phyloP scores from a whole-genome alignment of 2,329 filamentous ascomycete species.

The Cadophora sp. region DNA sequence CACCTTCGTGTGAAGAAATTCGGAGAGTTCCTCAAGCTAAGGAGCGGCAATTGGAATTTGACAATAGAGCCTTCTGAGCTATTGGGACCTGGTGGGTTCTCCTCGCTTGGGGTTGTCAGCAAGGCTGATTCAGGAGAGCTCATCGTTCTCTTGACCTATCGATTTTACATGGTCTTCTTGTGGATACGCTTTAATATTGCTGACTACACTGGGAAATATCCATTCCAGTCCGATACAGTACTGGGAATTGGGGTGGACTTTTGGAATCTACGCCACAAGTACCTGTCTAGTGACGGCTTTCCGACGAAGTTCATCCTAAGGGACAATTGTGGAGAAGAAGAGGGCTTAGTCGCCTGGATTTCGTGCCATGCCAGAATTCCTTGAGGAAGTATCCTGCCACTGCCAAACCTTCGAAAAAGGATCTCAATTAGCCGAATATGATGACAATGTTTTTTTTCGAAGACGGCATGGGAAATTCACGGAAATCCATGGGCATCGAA shows the following conservation, averaged over 20 bases:
- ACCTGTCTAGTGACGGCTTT: neutral
- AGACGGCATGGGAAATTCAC: neutral
- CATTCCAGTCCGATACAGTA: too few species aligned
- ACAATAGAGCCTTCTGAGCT: neutral
- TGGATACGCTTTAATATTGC: too few species aligned
- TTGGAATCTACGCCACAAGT: neutral
- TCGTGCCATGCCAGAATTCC: neutral
- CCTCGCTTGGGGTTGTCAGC: too few species aligned
- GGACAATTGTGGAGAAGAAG: neutral
- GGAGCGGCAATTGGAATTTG: neutral
- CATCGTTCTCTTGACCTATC: neutral
- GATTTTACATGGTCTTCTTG: too few species aligned
- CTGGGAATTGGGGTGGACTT: neutral
- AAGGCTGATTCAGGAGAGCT: neutral
- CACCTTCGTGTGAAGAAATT: neutral
- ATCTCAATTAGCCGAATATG: neutral
- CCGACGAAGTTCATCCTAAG: neutral
- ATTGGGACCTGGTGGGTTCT: too few species aligned
- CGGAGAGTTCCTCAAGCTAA: neutral
- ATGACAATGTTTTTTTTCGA: neutral
- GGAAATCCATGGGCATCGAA: slow-evolving; percentile 1
- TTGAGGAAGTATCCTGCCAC: neutral
- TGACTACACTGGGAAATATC: neutral
- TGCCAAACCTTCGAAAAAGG: neutral
- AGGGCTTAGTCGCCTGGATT: neutral